phyloP scores from a whole-genome alignment of 2,329 filamentous ascomycete species.

The Raffaelea arxii region DNA sequence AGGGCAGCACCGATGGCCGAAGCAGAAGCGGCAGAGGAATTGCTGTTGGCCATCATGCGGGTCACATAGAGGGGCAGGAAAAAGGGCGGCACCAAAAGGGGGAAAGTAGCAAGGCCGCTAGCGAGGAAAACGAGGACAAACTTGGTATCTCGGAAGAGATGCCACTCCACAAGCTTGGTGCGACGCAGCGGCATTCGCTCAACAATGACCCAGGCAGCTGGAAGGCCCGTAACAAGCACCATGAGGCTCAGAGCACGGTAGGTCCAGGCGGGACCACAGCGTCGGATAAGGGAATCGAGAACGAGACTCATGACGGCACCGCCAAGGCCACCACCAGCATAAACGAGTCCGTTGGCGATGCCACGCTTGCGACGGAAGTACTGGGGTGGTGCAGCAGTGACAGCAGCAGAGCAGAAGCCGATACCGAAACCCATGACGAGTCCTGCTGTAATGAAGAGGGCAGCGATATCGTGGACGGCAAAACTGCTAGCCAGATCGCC shows the following conservation, averaged over 20 bases:
- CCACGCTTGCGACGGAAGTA: conserved; percentile 36
- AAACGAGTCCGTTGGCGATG: conserved; percentile 36
- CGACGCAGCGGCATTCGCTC: conserved; percentile 31
- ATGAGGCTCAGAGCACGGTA: conserved; percentile 43
- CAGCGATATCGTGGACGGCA: conserved; percentile 31
- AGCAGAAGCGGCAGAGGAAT: conserved; percentile 44
- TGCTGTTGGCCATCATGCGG: no score
- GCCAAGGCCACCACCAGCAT: conserved; percentile 35
- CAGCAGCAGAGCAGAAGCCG: conserved; percentile 30
- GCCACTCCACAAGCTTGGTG: conserved; percentile 40
- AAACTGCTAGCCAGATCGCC: conserved; percentile 39
- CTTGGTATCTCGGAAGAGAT: conserved; percentile 38
- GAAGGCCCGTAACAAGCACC: conserved; percentile 42
- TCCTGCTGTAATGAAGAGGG: conserved; percentile 38
- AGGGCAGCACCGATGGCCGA: conserved; percentile 44
- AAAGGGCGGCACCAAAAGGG: conserved; percentile 51
- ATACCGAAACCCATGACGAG: conserved; percentile 16
- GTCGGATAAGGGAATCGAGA: conserved; percentile 28
- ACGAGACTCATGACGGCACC: conserved; percentile 34
- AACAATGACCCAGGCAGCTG: conserved; percentile 43
- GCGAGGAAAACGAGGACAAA: conserved; percentile 44
- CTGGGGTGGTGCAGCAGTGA: conserved; percentile 32
- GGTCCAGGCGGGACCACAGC: conserved; percentile 38
- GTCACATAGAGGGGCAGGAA: conserved; percentile 52
- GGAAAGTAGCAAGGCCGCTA: conserved; percentile 47